These are phyloP conservation scores for Raddia guianensis DNA, from an alignment of 176 grass and related monocot species.

Conservation along the genomic window DNA sequence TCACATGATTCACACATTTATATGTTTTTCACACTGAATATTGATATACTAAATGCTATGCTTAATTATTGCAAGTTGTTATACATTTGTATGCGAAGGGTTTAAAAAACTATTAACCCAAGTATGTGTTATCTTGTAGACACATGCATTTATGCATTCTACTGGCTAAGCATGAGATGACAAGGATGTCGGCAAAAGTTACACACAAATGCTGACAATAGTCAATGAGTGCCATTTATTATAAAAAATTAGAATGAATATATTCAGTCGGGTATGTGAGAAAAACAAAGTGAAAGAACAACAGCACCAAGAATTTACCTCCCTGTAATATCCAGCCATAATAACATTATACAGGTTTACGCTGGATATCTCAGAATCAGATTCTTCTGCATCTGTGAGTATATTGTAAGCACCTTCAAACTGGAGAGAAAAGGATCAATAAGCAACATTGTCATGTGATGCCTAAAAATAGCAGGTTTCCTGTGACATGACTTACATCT, in stretches of 20 bases:
- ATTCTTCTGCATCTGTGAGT: conserved; percentile 64
- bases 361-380: conserved; percentile 53
- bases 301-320: conserved; percentile 53
- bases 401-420: conserved; percentile 86
- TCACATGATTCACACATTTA: conserved; percentile 5
- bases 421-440: conserved; percentile 53
- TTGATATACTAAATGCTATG: not conserved
- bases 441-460: conserved; percentile 36
- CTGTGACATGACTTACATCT: conserved; percentile 77
- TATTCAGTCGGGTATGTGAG: conserved; percentile 23
- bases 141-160: not conserved
- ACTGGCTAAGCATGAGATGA: conserved; percentile 31
- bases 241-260: conserved; percentile 11
- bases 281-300: conserved; percentile 36
- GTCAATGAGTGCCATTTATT: conserved; percentile 17
- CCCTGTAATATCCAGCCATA: conserved; percentile 79
- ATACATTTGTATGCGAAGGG: not conserved
- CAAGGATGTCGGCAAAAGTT: conserved; percentile 16
- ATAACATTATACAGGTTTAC: conserved; percentile 89
- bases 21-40: conserved; percentile 17
- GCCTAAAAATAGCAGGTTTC: conserved; percentile 25
- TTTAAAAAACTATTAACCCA: conserved; percentile 27
- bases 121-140: conserved; percentile 7
- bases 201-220: conserved; percentile 42
- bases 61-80: not conserved